Base-by-base conservation (phyloP, 202 grass and related monocot species). In the Sporobolus alterniflorus region DNA sequence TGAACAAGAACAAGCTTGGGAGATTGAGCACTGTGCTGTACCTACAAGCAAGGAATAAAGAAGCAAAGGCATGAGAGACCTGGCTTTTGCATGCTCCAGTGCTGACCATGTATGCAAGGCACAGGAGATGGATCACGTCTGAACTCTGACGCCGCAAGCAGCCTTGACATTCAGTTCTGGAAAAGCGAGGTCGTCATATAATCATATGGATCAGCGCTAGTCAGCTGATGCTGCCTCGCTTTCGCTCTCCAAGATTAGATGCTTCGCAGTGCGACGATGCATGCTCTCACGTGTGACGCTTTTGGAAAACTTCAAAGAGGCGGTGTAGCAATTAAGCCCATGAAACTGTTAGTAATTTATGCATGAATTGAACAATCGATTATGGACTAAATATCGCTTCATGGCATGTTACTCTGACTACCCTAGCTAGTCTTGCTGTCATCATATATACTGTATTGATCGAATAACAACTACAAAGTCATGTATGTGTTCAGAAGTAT, bases 1-100 rank as follows among this genome's bases (percentile, higher is more conserved):
- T 7, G 36, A 39, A 3, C 36, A 39, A 30, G 28, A 74, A 64
- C 56, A 26, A 74, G 71, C 40, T 7, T 67, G 62, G 50, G 22
- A 34, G 39, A 67, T 55, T 17, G 21, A 43, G 41, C 88, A 82
- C 59, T 73, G 73, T 68, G 73, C 32, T 28, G 51, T 11, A 31
- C 14, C 59, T 82, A 68, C 84, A 90, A 87, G 88, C 79, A 90
- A 90, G 69, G 88, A 90, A 90, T 87, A 83, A 90, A 90, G 84
- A 90, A 90, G 84, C 52, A 80, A 42, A 43, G 14, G 74, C 42
- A 44, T 9, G 29, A 56, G 28, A 31, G 59, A 63, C 12, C 28
- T 29, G 59, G 59, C 59, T 55, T 55, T 64, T 65, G 59, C 86
- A 79, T 47, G 50, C 34, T 34, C 30, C 0, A 59, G 12, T 7